Base-by-base conservation (phyloP, 352 stramenopile species). In the Pythium rhizo-oryzae region DNA sequence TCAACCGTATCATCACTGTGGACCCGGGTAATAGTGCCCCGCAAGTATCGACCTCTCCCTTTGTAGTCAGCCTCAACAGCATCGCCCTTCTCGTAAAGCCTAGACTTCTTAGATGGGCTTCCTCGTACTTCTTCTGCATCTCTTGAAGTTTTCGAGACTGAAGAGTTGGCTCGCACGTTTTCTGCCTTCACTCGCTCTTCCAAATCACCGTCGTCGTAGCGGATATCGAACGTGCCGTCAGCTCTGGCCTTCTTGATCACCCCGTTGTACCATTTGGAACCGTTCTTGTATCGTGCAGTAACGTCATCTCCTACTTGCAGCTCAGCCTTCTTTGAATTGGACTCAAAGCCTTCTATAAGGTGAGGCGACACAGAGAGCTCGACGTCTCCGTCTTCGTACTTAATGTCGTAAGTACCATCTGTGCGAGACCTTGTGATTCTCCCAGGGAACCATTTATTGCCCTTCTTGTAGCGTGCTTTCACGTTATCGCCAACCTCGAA, bases 371-470 rank as follows among this genome's bases (percentile, higher is more conserved):
- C 65, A 9, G 47, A 51, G 23, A 41, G 69, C 50, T 88, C 84
- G 18, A 76, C 69, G 23, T 92, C 81, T 15, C 83, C 87, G 53
- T 92, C 82, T 0, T 91, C 80, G 52, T 93, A 96, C 41, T 71
- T n/a, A 62, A 96, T 61, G 28, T 92, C 85, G 59, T 82, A 89
- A 19, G 80, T 92, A 12, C 74, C 77, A 62, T 94, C 83, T 9
- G 67, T 62, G 61, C 91, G 76, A 0, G 77, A 68, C 1, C 62
- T 67, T 9, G 72, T 77, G 50, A 96, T 85, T 53, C 77, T 82
- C 7, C 85, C 85, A 15, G 65, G 8, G 58, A 86, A 94, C 30
- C 75, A 66, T 30, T 77, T 82, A 4, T 72, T 71, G 1, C 81
- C 77, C 39, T 74, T 75, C 46, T 85, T 85, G 62, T 87, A 90